phyloP scores from a whole-genome alignment of 768 basidiomycete genomes.

The Paxillus involutus region DNA sequence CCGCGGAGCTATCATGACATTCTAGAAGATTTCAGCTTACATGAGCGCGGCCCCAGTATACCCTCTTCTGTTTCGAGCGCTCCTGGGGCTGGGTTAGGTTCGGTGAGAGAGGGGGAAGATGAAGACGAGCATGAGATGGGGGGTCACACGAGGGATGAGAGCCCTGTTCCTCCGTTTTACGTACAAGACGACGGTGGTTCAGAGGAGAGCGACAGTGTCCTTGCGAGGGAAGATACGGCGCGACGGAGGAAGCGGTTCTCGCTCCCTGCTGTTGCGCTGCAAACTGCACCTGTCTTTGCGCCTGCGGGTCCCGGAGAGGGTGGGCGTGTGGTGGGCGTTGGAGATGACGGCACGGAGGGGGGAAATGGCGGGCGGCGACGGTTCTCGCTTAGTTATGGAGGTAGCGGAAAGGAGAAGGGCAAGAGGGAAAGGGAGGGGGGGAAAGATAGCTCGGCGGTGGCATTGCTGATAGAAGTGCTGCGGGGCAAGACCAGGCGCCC shows the following conservation, averaged over 20 bases:
- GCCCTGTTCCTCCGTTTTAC: background rate
- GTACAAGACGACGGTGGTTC: background rate
- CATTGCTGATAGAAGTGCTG: slow-evolving; percentile 30
- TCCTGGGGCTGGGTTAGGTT: slow-evolving; percentile 20
- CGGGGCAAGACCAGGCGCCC: slow-evolving; percentile 26
- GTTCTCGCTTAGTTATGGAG: slow-evolving; percentile 60
- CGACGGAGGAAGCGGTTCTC: slow-evolving; percentile 71
- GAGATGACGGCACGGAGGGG: slow-evolving; percentile 5
- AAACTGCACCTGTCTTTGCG: slow-evolving; percentile 69
- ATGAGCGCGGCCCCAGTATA: slow-evolving; percentile 29
- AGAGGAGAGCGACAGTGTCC: slow-evolving; percentile 7
- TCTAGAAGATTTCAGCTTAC: slow-evolving; percentile 58
- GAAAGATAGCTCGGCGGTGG: slow-evolving; percentile 28
- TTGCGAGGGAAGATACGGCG: slow-evolving; percentile 57
- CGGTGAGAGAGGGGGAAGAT: slow-evolving; percentile 14
- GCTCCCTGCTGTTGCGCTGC: slow-evolving; percentile 72
- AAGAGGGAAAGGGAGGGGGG: slow-evolving; percentile 20
- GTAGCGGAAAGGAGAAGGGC: slow-evolving; percentile 21
- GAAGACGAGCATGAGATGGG: background rate
- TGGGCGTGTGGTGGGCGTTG: slow-evolving; percentile 5
- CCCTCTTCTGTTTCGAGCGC: slow-evolving; percentile 31
- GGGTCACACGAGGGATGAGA: background rate
- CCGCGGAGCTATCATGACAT: slow-evolving; percentile 69
- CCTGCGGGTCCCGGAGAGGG: slow-evolving; percentile 36
- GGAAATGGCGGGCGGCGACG: slow-evolving; percentile 35